Conservation (phyloP, 805 yeast genomes). For the Candida maris region DNA sequence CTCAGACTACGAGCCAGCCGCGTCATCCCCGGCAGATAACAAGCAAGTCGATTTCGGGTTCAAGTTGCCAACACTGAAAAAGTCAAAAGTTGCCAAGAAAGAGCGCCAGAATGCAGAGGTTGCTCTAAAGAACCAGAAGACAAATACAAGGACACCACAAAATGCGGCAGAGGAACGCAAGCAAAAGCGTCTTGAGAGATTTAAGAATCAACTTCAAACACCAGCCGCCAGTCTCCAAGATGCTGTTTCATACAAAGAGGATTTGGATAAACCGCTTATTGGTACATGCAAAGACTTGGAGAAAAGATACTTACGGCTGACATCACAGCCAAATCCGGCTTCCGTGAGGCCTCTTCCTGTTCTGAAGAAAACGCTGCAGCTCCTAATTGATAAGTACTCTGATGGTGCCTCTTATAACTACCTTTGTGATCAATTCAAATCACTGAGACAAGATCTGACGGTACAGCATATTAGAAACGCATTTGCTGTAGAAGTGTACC, state of each 20-base stretch:
- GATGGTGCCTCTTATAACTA: slow-evolving; percentile 63
- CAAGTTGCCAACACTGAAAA: slow-evolving; percentile 14
- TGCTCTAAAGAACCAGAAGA: slow-evolving; percentile 20
- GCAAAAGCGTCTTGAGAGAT: slow-evolving; percentile 45
- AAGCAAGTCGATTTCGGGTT: slow-evolving; percentile 2
- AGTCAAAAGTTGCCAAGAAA: slow-evolving; percentile 10
- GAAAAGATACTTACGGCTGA: slow-evolving; percentile 75
- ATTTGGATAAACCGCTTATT: slow-evolving; percentile 32
- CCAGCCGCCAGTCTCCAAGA: slow-evolving; percentile 11
- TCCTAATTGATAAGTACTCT: slow-evolving; percentile 50
- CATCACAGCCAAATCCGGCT: slow-evolving; percentile 88
- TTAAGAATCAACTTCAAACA: slow-evolving; percentile 34
- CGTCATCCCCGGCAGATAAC: slow-evolving; percentile 1
- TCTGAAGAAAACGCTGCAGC: slow-evolving; percentile 52
- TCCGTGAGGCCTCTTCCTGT: slow-evolving; percentile 71
- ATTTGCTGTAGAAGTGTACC: slow-evolving; percentile 77
- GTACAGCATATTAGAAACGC: slow-evolving; percentile 82
- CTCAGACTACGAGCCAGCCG: slow-evolving; percentile 2
- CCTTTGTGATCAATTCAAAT: slow-evolving; percentile 84
- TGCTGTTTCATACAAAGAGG: slow-evolving; percentile 5
- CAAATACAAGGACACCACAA: slow-evolving; percentile 11
- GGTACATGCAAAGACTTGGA: slow-evolving; percentile 70
- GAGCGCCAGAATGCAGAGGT: slow-evolving; percentile 5
- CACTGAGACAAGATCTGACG: slow-evolving; percentile 87
- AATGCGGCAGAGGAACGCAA: slow-evolving; percentile 29